Base-by-base conservation (phyloP, 2,329 filamentous ascomycete genomes). In the Nigrospora osmanthi region DNA sequence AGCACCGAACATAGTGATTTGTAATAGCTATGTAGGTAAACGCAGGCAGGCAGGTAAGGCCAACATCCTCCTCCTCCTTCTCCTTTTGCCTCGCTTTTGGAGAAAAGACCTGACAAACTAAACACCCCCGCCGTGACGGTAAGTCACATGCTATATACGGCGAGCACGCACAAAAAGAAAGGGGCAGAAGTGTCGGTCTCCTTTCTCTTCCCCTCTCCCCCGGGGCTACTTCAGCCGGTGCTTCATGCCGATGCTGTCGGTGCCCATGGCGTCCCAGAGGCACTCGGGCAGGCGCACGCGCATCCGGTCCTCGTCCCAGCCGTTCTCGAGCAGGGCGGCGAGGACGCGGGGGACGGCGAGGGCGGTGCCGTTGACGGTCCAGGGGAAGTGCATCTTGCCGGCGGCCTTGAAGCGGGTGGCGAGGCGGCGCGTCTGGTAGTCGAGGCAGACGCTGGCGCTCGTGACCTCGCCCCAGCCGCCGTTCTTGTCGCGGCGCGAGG, bases 391-490 rank as follows among this genome's bases (percentile, higher is more conserved):
- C 35, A 85, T 67, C 58, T 76, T 80, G n/a, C 68, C 47, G 23
- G 66, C 69, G 12, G 73, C 50, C 50, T 83, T 81, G 38, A 87
- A 71, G 35, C 85, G 77, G 13, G 93, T 96, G 28, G 80, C 83
- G 33, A 98, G 71, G 14, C 93, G 77, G 28, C 93, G 76, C 23
- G 79, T 85, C 70, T 98, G 93, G 67, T 97, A 98, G 65, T 98
- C 93, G 2, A 88, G 93, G 67, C 93, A 98, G 55, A 91, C 83
- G 51, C 87, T 94, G 0, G 89, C 83, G 37, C 85, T 91, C 0
- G 90, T 95, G 43, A 98, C 83, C 67, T 98, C 93, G 39, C 93
- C 93, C 86, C 90, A 98, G 30, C 88, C 89, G 11, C 78, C 72
- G 53, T 83, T 76, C 75, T 23, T 73, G 71, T 42, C 47, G 46